A percentile compares a stretch with the other conserved stretches of the same genome.
Conservation (phyloP, 2,329 filamentous ascomycete genomes). For the Colletotrichum viniferum region DNA sequence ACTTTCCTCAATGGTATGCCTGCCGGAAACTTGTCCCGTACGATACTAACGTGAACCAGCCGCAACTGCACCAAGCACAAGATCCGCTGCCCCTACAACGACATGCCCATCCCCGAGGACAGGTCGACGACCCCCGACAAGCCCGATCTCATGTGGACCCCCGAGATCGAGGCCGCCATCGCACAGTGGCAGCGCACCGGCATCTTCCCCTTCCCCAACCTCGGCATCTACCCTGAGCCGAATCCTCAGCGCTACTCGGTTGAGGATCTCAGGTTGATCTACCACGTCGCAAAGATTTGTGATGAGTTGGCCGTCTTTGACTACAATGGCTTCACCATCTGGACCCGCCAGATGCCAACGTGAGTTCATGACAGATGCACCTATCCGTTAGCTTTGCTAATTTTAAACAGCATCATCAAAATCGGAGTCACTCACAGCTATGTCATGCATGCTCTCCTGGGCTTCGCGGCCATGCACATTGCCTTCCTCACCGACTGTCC, state of each 20-base stretch:
- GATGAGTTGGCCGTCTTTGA: constrained; percentile 79
- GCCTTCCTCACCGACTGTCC: constrained; percentile 87
- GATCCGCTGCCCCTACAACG: constrained; percentile 97
- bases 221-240: constrained; percentile 77
- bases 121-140: constrained; percentile 65
- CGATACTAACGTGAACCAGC: constrained; percentile 51
- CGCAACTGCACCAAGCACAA: constrained; percentile 99
- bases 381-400: neutral
- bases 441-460: constrained; percentile 92
- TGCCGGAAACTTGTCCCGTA: neutral
- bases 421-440: constrained; percentile 83
- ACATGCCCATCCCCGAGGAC: constrained; percentile 73
- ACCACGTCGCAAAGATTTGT: constrained; percentile 87
- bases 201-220: constrained; percentile 82
- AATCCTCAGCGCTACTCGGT: constrained; percentile 74
- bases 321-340: constrained; percentile 85
- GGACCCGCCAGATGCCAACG: constrained; percentile 93
- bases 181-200: constrained; percentile 84
- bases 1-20: constrained; percentile 89
- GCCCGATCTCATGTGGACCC: constrained; percentile 81
- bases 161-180: constrained; percentile 81
- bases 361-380: constrained; percentile 52
- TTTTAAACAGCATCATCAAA: constrained; percentile 69
- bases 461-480: constrained; percentile 93
- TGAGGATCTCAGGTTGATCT: constrained; percentile 85